These are phyloP conservation scores for Nemania sp. DNA, from an alignment of 2,329 filamentous ascomycete genomes.

Conservation along the genomic window DNA sequence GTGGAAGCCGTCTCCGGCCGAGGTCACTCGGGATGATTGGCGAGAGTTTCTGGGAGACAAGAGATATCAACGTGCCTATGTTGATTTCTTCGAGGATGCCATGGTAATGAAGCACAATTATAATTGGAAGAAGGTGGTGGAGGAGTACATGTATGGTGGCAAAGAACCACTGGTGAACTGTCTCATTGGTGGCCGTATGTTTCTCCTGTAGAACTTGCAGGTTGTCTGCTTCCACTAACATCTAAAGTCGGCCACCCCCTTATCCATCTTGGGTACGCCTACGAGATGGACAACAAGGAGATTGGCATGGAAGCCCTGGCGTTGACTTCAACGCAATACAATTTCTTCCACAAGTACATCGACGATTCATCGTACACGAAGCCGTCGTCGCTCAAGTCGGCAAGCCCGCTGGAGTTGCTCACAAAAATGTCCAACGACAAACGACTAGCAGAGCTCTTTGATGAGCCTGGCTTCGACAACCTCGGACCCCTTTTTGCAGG, in stretches of 20 bases:
- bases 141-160: conserved; percentile 75
- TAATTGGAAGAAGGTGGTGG: conserved; percentile 79
- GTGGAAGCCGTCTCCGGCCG: conserved; percentile 83
- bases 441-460: conserved; percentile 70
- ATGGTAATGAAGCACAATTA: conserved; percentile 75
- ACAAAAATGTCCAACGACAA: conserved; percentile 69
- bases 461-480: conserved; percentile 62
- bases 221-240: conserved; percentile 36
- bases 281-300: conserved; percentile 83
- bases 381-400: conserved; percentile 61
- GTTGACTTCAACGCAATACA: conserved; percentile 63
- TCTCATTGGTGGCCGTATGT: conserved; percentile 76
- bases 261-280: conserved; percentile 95
- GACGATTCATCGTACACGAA: conserved; percentile 74
- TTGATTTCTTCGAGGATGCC: conserved; percentile 96
- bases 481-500: conserved; percentile 69
- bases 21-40: conserved; percentile 86
- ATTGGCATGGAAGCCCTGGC: conserved; percentile 86
- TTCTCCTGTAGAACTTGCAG: conserved; percentile 6
- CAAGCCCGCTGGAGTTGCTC: conserved; percentile 72
- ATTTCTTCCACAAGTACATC: conserved; percentile 67
- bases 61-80: conserved; percentile 83
- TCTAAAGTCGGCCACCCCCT: conserved; percentile 79
- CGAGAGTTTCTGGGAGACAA: conserved; percentile 78
- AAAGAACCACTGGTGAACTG: conserved; percentile 80